Conservation (phyloP, 306 rosid species). For the Canavalia gladiata region DNA sequence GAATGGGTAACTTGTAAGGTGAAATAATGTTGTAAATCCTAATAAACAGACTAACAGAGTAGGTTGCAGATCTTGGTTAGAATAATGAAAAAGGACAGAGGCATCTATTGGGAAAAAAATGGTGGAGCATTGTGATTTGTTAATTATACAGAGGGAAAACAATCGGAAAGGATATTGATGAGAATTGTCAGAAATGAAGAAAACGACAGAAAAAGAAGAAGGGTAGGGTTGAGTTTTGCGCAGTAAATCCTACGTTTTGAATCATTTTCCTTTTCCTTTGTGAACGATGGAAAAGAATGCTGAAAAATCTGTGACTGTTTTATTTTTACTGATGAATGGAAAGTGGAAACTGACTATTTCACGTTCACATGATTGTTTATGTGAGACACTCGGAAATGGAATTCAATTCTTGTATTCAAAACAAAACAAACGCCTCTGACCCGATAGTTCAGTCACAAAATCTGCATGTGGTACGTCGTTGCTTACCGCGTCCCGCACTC, state of each 20-base stretch:
- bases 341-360: constrained; percentile 36
- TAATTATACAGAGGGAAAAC: not conserved
- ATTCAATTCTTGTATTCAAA: constrained; percentile 47
- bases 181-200: not conserved
- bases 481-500: constrained; percentile 61
- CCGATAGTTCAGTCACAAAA: constrained; percentile 78
- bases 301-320: constrained; percentile 49
- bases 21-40: not conserved
- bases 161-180: not conserved
- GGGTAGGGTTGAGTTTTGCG: not conserved
- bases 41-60: not conserved
- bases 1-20: constrained; percentile 10
- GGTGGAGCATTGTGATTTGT: not conserved
- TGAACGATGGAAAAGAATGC: constrained; percentile 52
- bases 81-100: not conserved
- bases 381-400: constrained; percentile 45
- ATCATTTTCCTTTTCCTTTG: constrained; percentile 22
- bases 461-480: constrained; percentile 73
- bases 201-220: not conserved
- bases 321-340: not conserved
- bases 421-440: constrained; percentile 63
- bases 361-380: constrained; percentile 41
- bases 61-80: not conserved
- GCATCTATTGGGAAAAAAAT: not conserved
- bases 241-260: constrained; percentile 33